Evolutionary conservation across 2,329 filamentous ascomycete genomes (phyloP).

Genomic region (Akanthomyces lecanii): DNA sequence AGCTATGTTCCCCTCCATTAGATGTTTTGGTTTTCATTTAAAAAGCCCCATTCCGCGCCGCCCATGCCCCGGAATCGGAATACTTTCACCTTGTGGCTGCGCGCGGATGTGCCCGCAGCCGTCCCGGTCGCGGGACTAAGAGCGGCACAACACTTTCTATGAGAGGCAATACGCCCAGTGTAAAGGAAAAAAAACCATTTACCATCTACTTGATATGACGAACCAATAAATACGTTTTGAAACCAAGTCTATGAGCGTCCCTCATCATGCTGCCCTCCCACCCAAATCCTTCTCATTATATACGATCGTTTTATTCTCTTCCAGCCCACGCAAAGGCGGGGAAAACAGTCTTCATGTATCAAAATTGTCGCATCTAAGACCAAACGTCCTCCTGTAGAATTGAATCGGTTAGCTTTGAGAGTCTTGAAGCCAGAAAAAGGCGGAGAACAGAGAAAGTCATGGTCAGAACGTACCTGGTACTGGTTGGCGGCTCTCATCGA

Average conservation of each 20-base stretch:
- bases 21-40: too few relatives aligned
- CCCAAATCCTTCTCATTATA: conserved; percentile 3
- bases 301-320: conserved; percentile 6
- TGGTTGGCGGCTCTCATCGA: conserved; percentile 91
- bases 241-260: conserved; percentile 12
- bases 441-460: background rate
- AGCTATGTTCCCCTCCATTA: too few relatives aligned
- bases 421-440: background rate
- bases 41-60: too few relatives aligned
- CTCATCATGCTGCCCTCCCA: background rate
- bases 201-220: conserved; percentile 12
- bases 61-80: background rate
- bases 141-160: too few relatives aligned
- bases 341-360: background rate
- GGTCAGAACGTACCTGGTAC: conserved; percentile 69
- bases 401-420: background rate
- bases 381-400: conserved; percentile 63
- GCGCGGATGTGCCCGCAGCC: too few relatives aligned
- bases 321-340: background rate
- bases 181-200: background rate
- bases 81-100: background rate
- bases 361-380: conserved; percentile 44
- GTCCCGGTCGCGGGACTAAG: too few relatives aligned
- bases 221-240: conserved; percentile 2
- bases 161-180: background rate